Evolutionary conservation across 2,329 filamentous ascomycete species (phyloP).

Genomic region (Epichloe coenophiala): DNA sequence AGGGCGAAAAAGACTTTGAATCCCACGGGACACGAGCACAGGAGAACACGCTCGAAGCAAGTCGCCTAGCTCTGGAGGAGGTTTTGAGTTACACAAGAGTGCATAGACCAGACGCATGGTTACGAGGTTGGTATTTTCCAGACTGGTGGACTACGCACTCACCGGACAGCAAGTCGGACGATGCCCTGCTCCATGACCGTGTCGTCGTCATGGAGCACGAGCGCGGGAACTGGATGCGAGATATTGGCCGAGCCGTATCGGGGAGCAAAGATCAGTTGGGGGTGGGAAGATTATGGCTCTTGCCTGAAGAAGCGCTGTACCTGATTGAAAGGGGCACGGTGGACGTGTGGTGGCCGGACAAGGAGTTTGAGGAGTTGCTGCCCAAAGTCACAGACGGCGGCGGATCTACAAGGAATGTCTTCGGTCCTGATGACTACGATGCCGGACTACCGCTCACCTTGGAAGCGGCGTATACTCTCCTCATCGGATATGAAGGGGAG

Average conservation of each 20-base stretch:
- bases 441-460: conserved; percentile 73
- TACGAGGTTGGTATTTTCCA: conserved; percentile 63
- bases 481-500: conserved; percentile 58
- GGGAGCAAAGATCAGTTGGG: conserved; percentile 39
- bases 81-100: conserved; percentile 66
- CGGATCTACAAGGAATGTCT: conserved; percentile 8
- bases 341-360: conserved; percentile 71
- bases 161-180: conserved; percentile 10
- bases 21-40: conserved; percentile 78
- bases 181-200: conserved; percentile 26
- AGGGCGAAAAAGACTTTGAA: conserved; percentile 96
- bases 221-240: conserved; percentile 59
- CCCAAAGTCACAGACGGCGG: conserved; percentile 18
- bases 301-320: conserved; percentile 87
- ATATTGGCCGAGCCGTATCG: conserved; percentile 55
- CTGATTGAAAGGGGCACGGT: conserved; percentile 76
- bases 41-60: conserved; percentile 62
- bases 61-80: conserved; percentile 77
- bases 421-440: conserved; percentile 32
- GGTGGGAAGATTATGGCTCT: conserved; percentile 59
- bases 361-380: conserved; percentile 35
- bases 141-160: conserved; percentile 31
- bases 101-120: conserved; percentile 53
- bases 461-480: conserved; percentile 76
- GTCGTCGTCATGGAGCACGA: conserved; percentile 58